Percentiles rank a stretch among this genome's conserved stretches.
These are phyloP conservation scores for Nannochloris sp. DNA, from an alignment of 139 green algal genomes.

Conservation along the genomic window DNA sequence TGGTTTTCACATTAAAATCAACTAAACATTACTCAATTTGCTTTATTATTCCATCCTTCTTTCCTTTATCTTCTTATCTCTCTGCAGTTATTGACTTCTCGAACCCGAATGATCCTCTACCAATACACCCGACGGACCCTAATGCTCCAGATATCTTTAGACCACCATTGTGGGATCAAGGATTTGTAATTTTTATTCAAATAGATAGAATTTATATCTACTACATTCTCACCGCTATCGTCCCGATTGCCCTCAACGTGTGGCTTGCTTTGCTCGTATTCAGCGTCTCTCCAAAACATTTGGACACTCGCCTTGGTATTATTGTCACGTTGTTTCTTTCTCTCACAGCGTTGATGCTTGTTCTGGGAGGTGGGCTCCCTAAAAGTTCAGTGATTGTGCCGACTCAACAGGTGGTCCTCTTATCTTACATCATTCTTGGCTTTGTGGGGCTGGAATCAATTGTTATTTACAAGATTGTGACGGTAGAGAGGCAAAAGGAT, in stretches of 20 bases:
- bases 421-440: slow-evolving; percentile 21
- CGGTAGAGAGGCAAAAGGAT: background rate
- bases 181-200: background rate
- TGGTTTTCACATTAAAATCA: background rate
- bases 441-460: slow-evolving; percentile 13
- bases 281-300: slow-evolving; percentile 4
- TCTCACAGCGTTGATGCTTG: slow-evolving; percentile 1
- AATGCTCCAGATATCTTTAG: background rate
- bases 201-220: background rate
- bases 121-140: slow-evolving; percentile 1
- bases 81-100: background rate
- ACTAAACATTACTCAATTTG: background rate
- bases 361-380: slow-evolving; percentile 1
- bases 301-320: slow-evolving; percentile 21
- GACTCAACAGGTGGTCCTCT: slow-evolving; percentile 23
- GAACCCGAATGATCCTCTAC: slow-evolving; percentile 7
- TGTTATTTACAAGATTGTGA: slow-evolving; percentile 6
- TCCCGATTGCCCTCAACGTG: slow-evolving; percentile 20
- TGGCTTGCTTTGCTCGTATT: slow-evolving; percentile 25
- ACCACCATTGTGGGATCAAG: background rate
- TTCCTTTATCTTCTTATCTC: background rate
- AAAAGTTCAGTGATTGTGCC: slow-evolving; percentile 13
- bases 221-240: slow-evolving; percentile 20
- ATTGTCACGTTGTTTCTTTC: slow-evolving; percentile 27
- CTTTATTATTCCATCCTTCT: background rate